Evolutionary conservation across 176 grass and related monocot species (phyloP), one percentile per base, ranked within the genome.

Genomic region (Raddia distichophylla): DNA sequence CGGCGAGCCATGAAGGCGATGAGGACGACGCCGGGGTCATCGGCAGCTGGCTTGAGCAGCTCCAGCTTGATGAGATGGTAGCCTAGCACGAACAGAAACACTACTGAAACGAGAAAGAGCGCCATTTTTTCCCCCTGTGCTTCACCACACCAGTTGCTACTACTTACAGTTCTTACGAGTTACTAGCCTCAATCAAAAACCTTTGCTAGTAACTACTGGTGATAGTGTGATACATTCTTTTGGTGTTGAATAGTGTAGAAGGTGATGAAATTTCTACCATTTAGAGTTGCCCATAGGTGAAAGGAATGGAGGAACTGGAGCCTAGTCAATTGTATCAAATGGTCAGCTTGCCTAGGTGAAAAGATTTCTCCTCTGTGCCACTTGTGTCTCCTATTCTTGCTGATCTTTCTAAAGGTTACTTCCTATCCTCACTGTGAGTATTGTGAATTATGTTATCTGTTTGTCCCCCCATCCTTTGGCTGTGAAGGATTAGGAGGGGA

Each of bases 21-120:
- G 87, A 93, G 11, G 61, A 85, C 8, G 64, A 57, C 2, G 35
- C 84, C 0, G 83, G 87, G 16, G 91, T 85, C 56, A 83, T 93
- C 1, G 60, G 87, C 1, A 16, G 71, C 40, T 93, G 87, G 91
- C 87, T 93, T 37, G 87, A 93, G 19, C 87, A 93, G 69, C 81
- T 90, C 37, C 91, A 93, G 91, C 87, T 93, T 48, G 85, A 90
- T 87, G 87, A 90, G 79, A 93, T 89, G 87, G 81, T 87, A 61
- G 82, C 81, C 63, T 90, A 90, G 84, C 59, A 37, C 32, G 79
- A 48, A 47, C 51, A 78, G 34, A 74, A 54, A 86, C 62, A 86
- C 15, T n/a, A 45, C 65, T 67, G 74, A 73, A 90, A 62, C 73
- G 59, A 78, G 86, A 79, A 82, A 80, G 60, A 54, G 27, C 53